Conservation (phyloP, 192 early-diverging fungal genomes). For the Entomortierella lignicola region DNA sequence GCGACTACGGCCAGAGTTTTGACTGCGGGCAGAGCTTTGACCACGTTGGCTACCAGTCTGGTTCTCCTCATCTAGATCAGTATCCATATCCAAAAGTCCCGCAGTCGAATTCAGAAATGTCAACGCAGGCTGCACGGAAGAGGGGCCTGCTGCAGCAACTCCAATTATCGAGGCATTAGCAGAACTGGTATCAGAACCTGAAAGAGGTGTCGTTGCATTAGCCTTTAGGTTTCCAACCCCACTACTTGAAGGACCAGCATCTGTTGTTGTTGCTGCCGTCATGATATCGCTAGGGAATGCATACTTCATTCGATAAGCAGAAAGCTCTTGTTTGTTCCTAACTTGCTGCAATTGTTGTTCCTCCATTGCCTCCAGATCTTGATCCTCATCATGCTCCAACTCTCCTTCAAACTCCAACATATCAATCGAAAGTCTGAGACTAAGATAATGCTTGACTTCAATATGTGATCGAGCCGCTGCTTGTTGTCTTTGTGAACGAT, state of each 20-base stretch:
- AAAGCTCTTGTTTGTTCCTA: constrained; percentile 24
- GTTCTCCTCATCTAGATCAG: background rate
- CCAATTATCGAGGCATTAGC: no score
- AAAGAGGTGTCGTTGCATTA: background rate
- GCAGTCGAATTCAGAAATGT: constrained; percentile 31
- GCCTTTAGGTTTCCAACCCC: background rate
- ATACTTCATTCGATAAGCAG: background rate
- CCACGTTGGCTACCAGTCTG: background rate
- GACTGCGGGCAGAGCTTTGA: no score
- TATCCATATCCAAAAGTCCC: constrained; percentile 9
- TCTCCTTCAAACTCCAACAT: constrained; percentile 43
- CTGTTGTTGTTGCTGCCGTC: background rate
- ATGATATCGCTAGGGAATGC: background rate
- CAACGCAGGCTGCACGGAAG: constrained; percentile 1
- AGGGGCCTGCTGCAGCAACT: background rate
- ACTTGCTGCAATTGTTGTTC: constrained; percentile 31
- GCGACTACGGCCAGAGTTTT: background rate
- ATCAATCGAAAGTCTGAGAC: constrained; percentile 37
- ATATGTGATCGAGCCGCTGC: constrained; percentile 12
- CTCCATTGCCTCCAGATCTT: constrained; percentile 25
- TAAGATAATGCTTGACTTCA: constrained; percentile 47
- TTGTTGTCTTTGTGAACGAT: background rate
- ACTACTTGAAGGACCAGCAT: no score
- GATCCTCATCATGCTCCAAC: constrained; percentile 15
- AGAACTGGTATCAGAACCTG: background rate